Conservation (phyloP, 129 eudicot species). For the Rutidosis leptorrhynchoides region DNA sequence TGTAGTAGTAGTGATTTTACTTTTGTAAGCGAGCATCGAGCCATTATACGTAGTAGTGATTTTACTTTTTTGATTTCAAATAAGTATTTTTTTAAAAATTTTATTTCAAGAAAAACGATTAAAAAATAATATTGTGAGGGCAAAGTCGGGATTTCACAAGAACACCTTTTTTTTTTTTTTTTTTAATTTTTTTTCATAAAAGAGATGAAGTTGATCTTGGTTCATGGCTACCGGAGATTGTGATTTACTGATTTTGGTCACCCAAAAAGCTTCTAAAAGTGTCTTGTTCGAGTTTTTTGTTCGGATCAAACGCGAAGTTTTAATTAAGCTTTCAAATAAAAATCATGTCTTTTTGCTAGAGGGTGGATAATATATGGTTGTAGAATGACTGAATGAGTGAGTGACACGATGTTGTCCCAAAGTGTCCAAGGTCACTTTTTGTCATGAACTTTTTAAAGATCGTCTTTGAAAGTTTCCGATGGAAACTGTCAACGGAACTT, state of each 20-base stretch:
- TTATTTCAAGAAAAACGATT: background rate
- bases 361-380: slow-evolving; percentile 16
- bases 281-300: background rate
- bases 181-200: too few relatives aligned
- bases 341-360: background rate
- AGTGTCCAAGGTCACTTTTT: background rate
- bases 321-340: background rate
- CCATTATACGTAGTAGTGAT: slow-evolving; percentile 19
- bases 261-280: slow-evolving; percentile 1
- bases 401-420: background rate
- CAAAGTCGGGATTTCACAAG: slow-evolving; percentile 13
- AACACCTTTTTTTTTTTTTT: too few relatives aligned
- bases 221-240: slow-evolving; percentile 6
- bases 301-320: background rate
- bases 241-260: too few relatives aligned
- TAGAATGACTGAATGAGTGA: background rate
- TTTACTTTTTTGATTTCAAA: slow-evolving; percentile 2
- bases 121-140: slow-evolving; percentile 12
- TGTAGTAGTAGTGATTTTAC: too few relatives aligned
- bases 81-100: background rate
- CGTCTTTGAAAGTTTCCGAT: background rate
- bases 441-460: background rate
- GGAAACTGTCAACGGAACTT: slow-evolving; percentile 1
- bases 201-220: slow-evolving; percentile 15
- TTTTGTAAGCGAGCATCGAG: too few relatives aligned